A percentile compares a stretch with the other conserved stretches of the same genome.
These are phyloP conservation scores for Pulveroboletus sp. DNA, from an alignment of 768 basidiomycete genomes.

Conservation along the genomic window DNA sequence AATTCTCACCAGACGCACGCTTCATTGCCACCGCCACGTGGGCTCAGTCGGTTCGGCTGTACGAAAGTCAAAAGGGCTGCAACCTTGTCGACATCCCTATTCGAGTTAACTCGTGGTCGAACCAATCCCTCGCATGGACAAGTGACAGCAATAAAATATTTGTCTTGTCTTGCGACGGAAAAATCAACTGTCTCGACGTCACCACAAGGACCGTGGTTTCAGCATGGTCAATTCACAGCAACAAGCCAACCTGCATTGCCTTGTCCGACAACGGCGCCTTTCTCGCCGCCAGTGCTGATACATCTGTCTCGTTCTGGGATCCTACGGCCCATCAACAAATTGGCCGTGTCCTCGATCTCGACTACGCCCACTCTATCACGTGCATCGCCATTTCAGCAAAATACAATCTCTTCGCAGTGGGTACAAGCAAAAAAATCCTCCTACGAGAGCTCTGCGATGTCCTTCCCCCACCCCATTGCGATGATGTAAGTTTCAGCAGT, in stretches of 20 bases:
- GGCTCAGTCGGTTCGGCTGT: neutral
- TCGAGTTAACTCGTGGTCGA: neutral
- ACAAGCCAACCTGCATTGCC: neutral
- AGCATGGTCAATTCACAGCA: neutral
- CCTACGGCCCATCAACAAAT: neutral
- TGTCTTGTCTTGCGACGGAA: neutral
- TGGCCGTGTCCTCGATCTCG: neutral
- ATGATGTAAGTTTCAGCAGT: neutral
- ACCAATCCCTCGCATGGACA: neutral
- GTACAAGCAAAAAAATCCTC: neutral
- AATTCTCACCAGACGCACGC: neutral
- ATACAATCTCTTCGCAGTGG: neutral
- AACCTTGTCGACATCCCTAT: neutral
- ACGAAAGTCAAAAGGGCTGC: neutral
- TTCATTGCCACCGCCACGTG: neutral
- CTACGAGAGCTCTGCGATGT: neutral
- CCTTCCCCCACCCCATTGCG: neutral
- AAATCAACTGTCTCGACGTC: neutral
- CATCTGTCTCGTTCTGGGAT: neutral
- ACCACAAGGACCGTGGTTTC: neutral
- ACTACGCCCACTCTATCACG: no score
- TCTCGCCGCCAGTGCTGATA: neutral
- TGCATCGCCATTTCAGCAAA: neutral
- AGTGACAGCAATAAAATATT: neutral
- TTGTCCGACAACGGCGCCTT: neutral